Evolutionary conservation across 768 basidiomycete genomes (phyloP).

Genomic region (Tricholoma terreum): DNA sequence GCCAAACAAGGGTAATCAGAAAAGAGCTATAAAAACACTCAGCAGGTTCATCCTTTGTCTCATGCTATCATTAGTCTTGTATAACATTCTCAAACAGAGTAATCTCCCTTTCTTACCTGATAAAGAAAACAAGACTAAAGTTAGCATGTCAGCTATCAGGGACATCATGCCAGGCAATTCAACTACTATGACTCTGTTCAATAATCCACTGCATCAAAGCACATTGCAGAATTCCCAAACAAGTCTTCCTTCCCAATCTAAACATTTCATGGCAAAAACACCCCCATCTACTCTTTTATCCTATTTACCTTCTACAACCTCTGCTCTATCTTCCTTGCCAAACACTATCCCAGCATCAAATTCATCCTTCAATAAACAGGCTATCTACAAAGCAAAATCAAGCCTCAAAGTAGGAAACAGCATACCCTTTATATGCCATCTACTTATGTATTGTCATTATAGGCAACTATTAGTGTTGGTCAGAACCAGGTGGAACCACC

Average conservation of each 20-base stretch:
- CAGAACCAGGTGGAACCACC: background rate
- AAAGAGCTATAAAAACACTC: background rate
- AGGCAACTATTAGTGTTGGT: background rate
- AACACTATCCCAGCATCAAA: background rate
- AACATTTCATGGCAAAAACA: background rate
- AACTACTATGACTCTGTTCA: background rate
- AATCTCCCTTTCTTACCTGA: background rate
- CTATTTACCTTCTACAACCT: background rate
- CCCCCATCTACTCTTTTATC: background rate
- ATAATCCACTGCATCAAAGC: constrained; percentile 7
- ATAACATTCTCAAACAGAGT: background rate
- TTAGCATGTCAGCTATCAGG: background rate
- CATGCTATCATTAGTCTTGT: background rate
- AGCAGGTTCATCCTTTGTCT: background rate
- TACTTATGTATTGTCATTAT: background rate
- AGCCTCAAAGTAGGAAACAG: background rate
- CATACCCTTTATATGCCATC: background rate
- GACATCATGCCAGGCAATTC: background rate
- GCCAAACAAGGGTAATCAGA: background rate
- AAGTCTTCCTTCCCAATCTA: background rate
- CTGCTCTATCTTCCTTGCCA: no score
- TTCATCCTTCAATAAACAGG: background rate
- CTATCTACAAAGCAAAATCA: background rate
- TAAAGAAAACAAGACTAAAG: background rate
- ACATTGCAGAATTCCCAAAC: background rate